Conservation (phyloP, 2,329 filamentous ascomycete genomes). For the Fusarium penzigii region DNA sequence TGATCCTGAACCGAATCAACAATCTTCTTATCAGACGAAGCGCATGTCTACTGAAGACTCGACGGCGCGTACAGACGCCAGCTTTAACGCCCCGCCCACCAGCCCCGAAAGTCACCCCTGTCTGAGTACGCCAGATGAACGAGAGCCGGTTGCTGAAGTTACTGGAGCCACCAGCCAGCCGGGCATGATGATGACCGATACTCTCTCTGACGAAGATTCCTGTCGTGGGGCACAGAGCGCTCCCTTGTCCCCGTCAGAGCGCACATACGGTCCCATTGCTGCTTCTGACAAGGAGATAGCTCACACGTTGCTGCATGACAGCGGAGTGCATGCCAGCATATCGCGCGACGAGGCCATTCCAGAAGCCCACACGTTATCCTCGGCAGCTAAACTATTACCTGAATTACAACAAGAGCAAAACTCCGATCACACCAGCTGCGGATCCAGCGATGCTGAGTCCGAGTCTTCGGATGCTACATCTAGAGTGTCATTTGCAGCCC, state of each 20-base stretch:
- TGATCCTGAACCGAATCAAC: slow-evolving; percentile 3
- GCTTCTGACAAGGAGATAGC: background rate
- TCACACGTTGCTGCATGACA: slow-evolving; percentile 1
- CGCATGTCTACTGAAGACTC: background rate
- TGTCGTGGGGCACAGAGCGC: background rate
- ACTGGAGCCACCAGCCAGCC: background rate
- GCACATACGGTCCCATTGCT: background rate
- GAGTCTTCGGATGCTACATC: too few relatives aligned
- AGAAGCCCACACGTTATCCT: slow-evolving; percentile 4
- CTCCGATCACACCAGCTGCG: background rate
- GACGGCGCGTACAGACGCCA: background rate
- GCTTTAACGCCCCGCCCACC: background rate
- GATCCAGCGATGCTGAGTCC: slow-evolving; percentile 5
- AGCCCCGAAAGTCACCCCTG: slow-evolving; percentile 1
- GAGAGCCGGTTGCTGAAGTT: background rate
- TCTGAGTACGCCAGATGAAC: background rate
- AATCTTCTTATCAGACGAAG: slow-evolving; percentile 1
- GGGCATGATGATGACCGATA: background rate
- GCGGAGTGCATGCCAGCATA: background rate
- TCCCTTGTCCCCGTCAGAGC: too few relatives aligned
- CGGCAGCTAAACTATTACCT: background rate
- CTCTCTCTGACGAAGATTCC: background rate
- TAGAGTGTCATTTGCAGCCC: too few relatives aligned
- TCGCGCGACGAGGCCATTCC: slow-evolving; percentile 4
- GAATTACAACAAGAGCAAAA: slow-evolving; percentile 6